Evolutionary conservation across 139 green algal species (phyloP), one percentile per base, ranked within the genome.

Genomic region (Nannochloris sp.): DNA sequence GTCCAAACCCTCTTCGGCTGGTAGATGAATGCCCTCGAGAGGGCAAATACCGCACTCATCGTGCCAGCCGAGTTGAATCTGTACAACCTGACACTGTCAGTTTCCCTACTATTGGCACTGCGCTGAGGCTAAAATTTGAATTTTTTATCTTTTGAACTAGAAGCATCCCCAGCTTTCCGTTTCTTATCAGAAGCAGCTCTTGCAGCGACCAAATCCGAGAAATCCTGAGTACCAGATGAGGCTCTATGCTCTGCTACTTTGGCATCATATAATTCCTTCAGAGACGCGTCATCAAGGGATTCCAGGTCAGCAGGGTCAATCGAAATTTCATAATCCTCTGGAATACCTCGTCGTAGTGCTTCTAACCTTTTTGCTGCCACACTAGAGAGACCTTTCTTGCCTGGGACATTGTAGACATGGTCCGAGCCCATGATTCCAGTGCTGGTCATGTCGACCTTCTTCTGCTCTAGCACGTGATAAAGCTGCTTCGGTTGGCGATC

Each of bases 191-290:
- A 48, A 20, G 79, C 84, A 13, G 87, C 87, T 59, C 94, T 85
- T 26, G 79, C 80, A 1, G 91, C 92, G 48, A 98, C 92, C 80
- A 97, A 77, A 72, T 95, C 92, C 8, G 80, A 89, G 58, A 96
- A 96, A 75, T 96, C 88, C 70, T 96, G 92, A 1, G 74, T 70
- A 4, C 63, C 49, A 45, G 72, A 67, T 26, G 48, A 71, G 2
- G 65, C 49, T 4, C 76, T 66, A 56, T 78, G 63, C 62, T 90
- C 80, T 13, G 63, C 70, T 48, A 85, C 40, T 45, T 73, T 63
- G 43, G 66, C 36, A 40, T 89, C 79, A 57, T 90, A 88, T 46
- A 92, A 66, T 29, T 63, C 36, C 29, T 70, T 65, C 61, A 87
- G 67, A 20, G 63, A 84, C 0, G 63, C 81, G 33, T 94, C 85